phyloP scores from a whole-genome alignment of 2,329 filamentous ascomycete genomes.

The Stachybotrys chartarum region DNA sequence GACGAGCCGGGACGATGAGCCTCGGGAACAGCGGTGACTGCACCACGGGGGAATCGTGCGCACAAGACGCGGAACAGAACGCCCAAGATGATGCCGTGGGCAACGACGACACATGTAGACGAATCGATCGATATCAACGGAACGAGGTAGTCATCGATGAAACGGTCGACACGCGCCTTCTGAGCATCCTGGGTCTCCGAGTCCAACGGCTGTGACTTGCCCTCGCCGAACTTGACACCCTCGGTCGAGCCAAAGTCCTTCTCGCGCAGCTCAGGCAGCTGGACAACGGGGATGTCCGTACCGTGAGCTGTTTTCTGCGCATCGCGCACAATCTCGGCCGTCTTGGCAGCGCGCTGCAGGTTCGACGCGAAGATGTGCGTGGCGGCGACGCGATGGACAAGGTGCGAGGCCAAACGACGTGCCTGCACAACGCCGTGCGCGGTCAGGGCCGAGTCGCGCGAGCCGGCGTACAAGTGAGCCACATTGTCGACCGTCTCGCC shows the following conservation, averaged over 20 bases:
- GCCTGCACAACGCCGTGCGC: constrained; percentile 76
- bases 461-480: constrained; percentile 69
- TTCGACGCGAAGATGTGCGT: constrained; percentile 72
- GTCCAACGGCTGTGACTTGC: constrained; percentile 7
- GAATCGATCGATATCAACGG: constrained; percentile 24
- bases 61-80: constrained; percentile 59
- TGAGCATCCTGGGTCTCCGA: constrained; percentile 65
- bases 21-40: constrained; percentile 8
- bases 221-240: constrained; percentile 48
- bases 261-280: constrained; percentile 50
- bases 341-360: constrained; percentile 64
- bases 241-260: constrained; percentile 69
- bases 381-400: constrained; percentile 36
- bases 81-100: constrained; percentile 76
- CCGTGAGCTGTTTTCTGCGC: constrained; percentile 34
- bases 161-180: constrained; percentile 53
- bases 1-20: constrained; percentile 6
- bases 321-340: constrained; percentile 58
- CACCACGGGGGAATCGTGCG: constrained; percentile 33
- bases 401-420: constrained; percentile 58
- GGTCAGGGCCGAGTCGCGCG: constrained; percentile 73
- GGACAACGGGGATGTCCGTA: constrained; percentile 10
- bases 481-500: constrained; percentile 90
- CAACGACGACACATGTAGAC: constrained; percentile 56
- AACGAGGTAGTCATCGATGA: constrained; percentile 57